These are phyloP conservation scores for Omphalea diandra DNA, from an alignment of 441 rosid species.

Conservation along the genomic window DNA sequence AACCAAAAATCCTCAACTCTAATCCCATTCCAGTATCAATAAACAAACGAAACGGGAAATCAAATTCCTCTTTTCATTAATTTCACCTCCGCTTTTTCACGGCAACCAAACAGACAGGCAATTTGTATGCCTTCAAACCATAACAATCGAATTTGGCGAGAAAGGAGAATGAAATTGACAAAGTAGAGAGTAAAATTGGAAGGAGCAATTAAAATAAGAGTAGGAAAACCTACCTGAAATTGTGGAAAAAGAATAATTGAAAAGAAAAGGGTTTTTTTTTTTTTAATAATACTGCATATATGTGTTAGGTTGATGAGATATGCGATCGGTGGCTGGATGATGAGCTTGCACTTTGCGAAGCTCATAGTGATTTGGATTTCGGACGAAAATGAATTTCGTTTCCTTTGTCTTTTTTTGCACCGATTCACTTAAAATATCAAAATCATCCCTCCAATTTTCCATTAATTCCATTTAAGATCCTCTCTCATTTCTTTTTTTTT, in stretches of 20 bases:
- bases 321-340: conserved; percentile 35
- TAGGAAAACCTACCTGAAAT: conserved; percentile 25
- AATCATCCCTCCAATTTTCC: not conserved
- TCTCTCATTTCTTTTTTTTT: not conserved
- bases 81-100: not conserved
- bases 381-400: not conserved
- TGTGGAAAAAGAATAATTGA: conserved; percentile 4
- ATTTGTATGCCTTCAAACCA: conserved; percentile 16
- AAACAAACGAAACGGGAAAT: not conserved
- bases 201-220: not conserved
- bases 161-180: not conserved
- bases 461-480: not conserved
- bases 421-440: not conserved
- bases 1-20: conserved; percentile 4
- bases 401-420: conserved; percentile 16
- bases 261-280: not conserved
- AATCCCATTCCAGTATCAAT: conserved; percentile 1
- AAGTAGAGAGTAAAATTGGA: not conserved
- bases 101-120: not conserved
- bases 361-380: conserved; percentile 15
- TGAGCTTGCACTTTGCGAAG: conserved; percentile 37
- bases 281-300: too few species aligned
- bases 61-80: not conserved
- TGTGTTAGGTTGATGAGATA: not conserved
- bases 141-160: not conserved